Evolutionary conservation across 768 basidiomycete genomes (phyloP).

Genomic region (Suillus cothurnatus): DNA sequence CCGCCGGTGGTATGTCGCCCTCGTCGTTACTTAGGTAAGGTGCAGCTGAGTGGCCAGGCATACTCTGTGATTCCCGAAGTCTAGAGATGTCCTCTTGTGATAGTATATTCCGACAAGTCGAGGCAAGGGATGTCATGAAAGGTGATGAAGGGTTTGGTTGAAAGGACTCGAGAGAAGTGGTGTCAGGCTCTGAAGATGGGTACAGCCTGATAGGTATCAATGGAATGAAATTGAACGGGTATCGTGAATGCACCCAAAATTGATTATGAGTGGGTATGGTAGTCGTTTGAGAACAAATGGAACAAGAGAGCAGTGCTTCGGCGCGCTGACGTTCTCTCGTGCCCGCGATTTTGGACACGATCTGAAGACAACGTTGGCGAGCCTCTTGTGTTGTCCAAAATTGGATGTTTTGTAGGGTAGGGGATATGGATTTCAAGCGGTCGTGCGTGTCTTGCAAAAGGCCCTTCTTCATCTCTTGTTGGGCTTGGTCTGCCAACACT

Average conservation of each 20-base stretch:
- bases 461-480: constrained; percentile 71
- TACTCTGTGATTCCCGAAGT: background rate
- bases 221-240: constrained; percentile 52
- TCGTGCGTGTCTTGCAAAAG: constrained; percentile 65
- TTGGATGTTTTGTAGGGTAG: constrained; percentile 37
- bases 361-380: constrained; percentile 68
- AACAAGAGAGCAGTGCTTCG: constrained; percentile 54
- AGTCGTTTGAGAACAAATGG: constrained; percentile 11
- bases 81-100: constrained; percentile 39
- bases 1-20: constrained; percentile 52
- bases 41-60: background rate
- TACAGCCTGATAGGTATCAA: constrained; percentile 61
- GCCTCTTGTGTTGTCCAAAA: constrained; percentile 88
- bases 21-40: constrained; percentile 14
- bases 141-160: constrained; percentile 16
- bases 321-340: constrained; percentile 64
- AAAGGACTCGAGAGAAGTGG: constrained; percentile 5
- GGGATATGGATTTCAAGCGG: constrained; percentile 35
- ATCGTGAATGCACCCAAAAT: constrained; percentile 71
- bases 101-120: constrained; percentile 58
- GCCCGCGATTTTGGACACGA: constrained; percentile 82
- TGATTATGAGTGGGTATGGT: constrained; percentile 34
- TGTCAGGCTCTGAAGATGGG: constrained; percentile 31
- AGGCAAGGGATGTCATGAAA: constrained; percentile 52
- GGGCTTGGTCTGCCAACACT: constrained; percentile 69